phyloP scores from a whole-genome alignment of 2,329 filamentous ascomycete species.

The Periconia sp. region DNA sequence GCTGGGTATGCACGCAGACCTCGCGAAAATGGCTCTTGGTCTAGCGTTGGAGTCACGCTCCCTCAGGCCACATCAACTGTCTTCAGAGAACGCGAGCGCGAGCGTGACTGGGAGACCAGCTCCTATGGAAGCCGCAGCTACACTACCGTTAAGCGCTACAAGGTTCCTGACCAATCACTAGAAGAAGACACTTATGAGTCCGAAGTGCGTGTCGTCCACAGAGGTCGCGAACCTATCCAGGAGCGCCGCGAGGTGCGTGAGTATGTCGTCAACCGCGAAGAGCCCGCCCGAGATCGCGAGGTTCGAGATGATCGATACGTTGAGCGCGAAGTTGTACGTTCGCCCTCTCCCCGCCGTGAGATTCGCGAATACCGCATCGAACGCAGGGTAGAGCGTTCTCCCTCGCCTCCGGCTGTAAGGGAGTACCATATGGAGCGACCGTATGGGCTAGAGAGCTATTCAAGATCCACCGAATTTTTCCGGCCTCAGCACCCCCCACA shows the following conservation, averaged over 20 bases:
- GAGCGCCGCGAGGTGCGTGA: constrained; percentile 44
- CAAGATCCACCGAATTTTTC: constrained; percentile 59
- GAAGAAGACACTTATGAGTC: constrained; percentile 52
- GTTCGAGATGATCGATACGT: constrained; percentile 46
- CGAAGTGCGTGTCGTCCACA: constrained; percentile 57
- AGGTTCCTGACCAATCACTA: constrained; percentile 55
- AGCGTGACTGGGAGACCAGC: constrained; percentile 14
- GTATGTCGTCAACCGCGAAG: constrained; percentile 46
- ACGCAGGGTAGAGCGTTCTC: constrained; percentile 56
- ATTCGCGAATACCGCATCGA: constrained; percentile 59
- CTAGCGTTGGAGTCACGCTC: not conserved
- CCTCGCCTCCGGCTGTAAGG: constrained; percentile 47
- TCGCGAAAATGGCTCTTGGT: not conserved
- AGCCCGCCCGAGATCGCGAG: constrained; percentile 33
- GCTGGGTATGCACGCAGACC: too few species aligned
- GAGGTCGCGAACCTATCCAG: constrained; percentile 35
- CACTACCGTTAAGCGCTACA: constrained; percentile 67
- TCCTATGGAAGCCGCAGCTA: constrained; percentile 45
- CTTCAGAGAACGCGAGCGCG: not conserved
- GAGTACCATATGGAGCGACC: constrained; percentile 41
- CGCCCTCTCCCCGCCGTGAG: constrained; percentile 52
- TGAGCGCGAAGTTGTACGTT: constrained; percentile 41
- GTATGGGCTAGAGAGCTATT: constrained; percentile 57
- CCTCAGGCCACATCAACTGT: not conserved
- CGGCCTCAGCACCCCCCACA: constrained; percentile 49